Evolutionary conservation across 2,329 filamentous ascomycete genomes (phyloP).

Genomic region (Fusarium pseudograminearum): DNA sequence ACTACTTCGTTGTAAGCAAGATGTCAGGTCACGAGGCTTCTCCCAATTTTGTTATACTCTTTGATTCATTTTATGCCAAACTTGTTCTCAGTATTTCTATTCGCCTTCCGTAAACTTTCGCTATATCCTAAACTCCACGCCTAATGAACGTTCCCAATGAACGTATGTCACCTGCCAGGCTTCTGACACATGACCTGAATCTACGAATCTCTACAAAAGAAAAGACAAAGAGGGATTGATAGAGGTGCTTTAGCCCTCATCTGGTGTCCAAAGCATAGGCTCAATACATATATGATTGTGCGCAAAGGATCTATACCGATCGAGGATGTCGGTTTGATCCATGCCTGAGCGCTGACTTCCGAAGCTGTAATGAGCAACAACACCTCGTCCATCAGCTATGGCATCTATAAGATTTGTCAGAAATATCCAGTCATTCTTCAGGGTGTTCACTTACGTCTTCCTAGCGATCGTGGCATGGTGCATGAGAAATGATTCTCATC

Average conservation of each 20-base stretch:
- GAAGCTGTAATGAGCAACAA: constrained; percentile 67
- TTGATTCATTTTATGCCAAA: not conserved
- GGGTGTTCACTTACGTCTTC: constrained; percentile 47
- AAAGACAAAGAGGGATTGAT: not conserved
- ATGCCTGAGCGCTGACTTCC: constrained; percentile 55
- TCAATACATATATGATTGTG: constrained; percentile 61
- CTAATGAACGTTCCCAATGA: not conserved
- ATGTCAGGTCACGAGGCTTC: not conserved
- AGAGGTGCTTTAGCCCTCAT: constrained; percentile 16
- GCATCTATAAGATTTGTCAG: constrained; percentile 50
- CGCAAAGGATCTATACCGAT: constrained; percentile 65
- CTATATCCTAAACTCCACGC: not conserved
- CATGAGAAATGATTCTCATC: constrained; percentile 62
- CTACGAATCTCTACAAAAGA: constrained; percentile 1
- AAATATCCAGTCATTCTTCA: too few species aligned
- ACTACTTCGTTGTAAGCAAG: too few species aligned
- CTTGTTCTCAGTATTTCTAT: not conserved
- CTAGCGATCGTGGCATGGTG: constrained; percentile 54
- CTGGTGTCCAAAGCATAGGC: constrained; percentile 49
- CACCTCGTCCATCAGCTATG: constrained; percentile 65
- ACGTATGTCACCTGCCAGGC: not conserved
- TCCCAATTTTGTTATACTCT: not conserved
- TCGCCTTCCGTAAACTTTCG: not conserved
- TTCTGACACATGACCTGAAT: not conserved
- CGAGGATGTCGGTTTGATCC: constrained; percentile 65